These are phyloP conservation scores for Arthrobotrys conoides DNA, from an alignment of 2,329 filamentous ascomycete genomes.

Conservation along the genomic window DNA sequence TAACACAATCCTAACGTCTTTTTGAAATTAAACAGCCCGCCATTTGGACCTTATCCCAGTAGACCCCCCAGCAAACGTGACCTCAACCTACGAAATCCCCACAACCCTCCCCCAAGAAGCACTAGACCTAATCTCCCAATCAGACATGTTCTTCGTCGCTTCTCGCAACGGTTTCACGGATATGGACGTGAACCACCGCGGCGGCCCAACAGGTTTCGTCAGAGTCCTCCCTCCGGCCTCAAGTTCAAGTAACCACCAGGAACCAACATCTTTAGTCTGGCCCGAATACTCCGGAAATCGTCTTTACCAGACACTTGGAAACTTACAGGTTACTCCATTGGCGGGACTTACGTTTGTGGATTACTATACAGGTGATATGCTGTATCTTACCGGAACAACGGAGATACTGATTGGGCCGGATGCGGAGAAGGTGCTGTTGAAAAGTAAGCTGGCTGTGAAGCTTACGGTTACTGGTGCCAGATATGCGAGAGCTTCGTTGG, in stretches of 20 bases:
- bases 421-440: conserved; percentile 76
- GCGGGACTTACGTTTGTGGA: conserved; percentile 81
- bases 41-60: conserved; percentile 71
- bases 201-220: conserved; percentile 81
- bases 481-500: conserved; percentile 76
- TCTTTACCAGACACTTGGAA: conserved; percentile 86
- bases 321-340: conserved; percentile 76
- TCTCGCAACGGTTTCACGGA: conserved; percentile 74
- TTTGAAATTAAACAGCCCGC: conserved; percentile 67
- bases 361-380: conserved; percentile 78
- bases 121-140: conserved; percentile 73
- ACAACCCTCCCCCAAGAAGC: conserved; percentile 71
- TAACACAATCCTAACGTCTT: not conserved
- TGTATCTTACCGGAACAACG: conserved; percentile 80
- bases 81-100: conserved; percentile 66
- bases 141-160: conserved; percentile 85
- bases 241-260: conserved; percentile 65
- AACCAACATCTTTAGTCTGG: conserved; percentile 73
- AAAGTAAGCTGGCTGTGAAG: conserved; percentile 80
- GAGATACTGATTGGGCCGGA: conserved; percentile 76
- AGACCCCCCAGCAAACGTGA: conserved; percentile 63
- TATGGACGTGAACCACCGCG: conserved; percentile 89
- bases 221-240: conserved; percentile 71
- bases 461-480: conserved; percentile 75
- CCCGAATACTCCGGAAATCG: conserved; percentile 89